phyloP scores from a whole-genome alignment of 2,329 filamentous ascomycete genomes.

The Tolypocladium guangdongense region DNA sequence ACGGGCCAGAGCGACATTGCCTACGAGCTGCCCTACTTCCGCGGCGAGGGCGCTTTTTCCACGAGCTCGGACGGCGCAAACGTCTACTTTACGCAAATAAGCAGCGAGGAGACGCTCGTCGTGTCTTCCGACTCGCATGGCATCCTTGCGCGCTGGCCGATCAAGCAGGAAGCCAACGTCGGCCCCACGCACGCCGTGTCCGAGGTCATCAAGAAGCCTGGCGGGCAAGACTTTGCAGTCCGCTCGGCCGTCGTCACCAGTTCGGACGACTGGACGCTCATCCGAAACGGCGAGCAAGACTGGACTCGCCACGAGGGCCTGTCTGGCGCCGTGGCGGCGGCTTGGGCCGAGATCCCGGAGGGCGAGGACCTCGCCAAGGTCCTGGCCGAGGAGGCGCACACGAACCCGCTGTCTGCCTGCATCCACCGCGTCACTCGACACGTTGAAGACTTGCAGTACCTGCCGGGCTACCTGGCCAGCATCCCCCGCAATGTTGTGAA shows the following conservation, averaged over 20 bases:
- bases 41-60: conserved; percentile 65
- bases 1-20: conserved; percentile 60
- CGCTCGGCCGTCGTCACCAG: conserved; percentile 61
- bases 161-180: conserved; percentile 33
- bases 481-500: conserved; percentile 60
- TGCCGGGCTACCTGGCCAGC: conserved; percentile 62
- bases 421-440: conserved; percentile 79
- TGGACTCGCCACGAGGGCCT: conserved; percentile 81
- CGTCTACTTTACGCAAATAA: conserved; percentile 81
- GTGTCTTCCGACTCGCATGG: conserved; percentile 67
- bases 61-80: conserved; percentile 68
- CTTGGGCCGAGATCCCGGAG: conserved; percentile 68
- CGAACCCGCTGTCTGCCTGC: conserved; percentile 72
- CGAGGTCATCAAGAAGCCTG: conserved; percentile 67
- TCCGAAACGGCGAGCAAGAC: conserved; percentile 68
- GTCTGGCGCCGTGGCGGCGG: conserved; percentile 66
- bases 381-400: conserved; percentile 76
- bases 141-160: conserved; percentile 64
- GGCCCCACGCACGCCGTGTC: conserved; percentile 58
- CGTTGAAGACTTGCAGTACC: conserved; percentile 60
- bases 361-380: conserved; percentile 67
- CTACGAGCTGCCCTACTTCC: conserved; percentile 64
- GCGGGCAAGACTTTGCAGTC: conserved; percentile 59
- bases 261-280: conserved; percentile 66
- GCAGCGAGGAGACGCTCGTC: conserved; percentile 60